Percentiles rank a stretch among this genome's conserved stretches.
These are phyloP conservation scores for Fusarium brevicatenulatum DNA, from an alignment of 2,329 filamentous ascomycete species.

Conservation along the genomic window DNA sequence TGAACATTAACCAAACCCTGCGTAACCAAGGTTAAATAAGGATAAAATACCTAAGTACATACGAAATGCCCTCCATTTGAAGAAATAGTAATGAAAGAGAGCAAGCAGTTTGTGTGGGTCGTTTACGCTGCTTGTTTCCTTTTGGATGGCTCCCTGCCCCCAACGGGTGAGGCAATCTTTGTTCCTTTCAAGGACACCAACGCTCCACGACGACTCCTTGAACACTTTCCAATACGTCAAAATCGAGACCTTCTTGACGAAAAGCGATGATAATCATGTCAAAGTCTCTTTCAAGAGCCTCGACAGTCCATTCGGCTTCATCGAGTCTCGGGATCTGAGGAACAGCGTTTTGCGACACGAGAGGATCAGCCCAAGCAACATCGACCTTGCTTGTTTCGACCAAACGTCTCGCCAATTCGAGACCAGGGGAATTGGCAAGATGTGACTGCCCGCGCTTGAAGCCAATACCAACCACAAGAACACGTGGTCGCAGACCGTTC, in stretches of 20 bases:
- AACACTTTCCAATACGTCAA: conserved; percentile 50
- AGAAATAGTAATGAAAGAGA: background rate
- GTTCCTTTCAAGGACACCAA: conserved; percentile 48
- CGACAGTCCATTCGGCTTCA: conserved; percentile 52
- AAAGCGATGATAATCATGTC: conserved; percentile 57
- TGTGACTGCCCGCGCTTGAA: conserved; percentile 62
- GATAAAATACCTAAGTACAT: background rate
- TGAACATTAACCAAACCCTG: background rate
- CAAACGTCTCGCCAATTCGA: conserved; percentile 54
- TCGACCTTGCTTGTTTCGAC: conserved; percentile 51
- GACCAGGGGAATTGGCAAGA: conserved; percentile 59
- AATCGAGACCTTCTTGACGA: conserved; percentile 56
- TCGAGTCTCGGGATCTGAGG: conserved; percentile 52
- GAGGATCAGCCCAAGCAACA: conserved; percentile 57
- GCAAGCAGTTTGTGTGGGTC: background rate
- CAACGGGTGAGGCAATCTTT: accelerated
- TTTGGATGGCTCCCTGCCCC: accelerated
- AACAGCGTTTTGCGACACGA: conserved; percentile 55
- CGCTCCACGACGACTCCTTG: conserved; percentile 50
- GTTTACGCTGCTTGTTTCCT: background rate
- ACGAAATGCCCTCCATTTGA: background rate
- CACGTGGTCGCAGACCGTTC: conserved; percentile 37
- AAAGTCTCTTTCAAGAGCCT: conserved; percentile 51
- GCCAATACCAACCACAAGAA: conserved; percentile 60
- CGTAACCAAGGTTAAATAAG: background rate